Evolutionary conservation across 345 rosid genomes (phyloP).

Genomic region (Acer negundo): DNA sequence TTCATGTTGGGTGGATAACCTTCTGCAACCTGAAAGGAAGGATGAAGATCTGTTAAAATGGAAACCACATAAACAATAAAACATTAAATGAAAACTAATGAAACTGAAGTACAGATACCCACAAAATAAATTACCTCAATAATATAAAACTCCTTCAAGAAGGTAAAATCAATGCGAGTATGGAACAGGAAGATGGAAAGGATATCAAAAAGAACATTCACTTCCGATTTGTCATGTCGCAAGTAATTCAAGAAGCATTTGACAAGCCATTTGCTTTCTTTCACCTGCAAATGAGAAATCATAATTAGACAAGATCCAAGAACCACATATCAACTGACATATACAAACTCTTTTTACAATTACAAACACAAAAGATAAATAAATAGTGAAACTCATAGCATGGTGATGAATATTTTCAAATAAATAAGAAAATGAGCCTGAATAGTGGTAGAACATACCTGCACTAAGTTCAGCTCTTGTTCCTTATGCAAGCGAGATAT

Average conservation of each 20-base stretch:
- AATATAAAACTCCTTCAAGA: constrained; percentile 95
- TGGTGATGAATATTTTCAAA: background rate
- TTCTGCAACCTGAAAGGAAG: constrained; percentile 77
- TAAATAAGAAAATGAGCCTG: background rate
- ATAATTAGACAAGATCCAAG: constrained; percentile 11
- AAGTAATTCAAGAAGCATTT: constrained; percentile 93
- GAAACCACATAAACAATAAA: constrained; percentile 6
- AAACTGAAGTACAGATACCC: background rate
- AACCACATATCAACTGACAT: background rate
- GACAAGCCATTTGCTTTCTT: constrained; percentile 99
- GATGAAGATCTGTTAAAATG: constrained; percentile 11
- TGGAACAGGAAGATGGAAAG: constrained; percentile 89
- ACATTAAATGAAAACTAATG: background rate
- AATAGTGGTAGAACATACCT: constrained; percentile 46
- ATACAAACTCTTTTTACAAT: background rate
- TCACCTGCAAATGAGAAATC: constrained; percentile 65
- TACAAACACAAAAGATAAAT: background rate
- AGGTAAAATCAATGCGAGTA: constrained; percentile 94
- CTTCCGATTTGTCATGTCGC: constrained; percentile 79
- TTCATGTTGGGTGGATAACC: constrained; percentile 86
- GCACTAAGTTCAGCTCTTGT: constrained; percentile 92
- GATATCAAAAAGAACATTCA: constrained; percentile 89
- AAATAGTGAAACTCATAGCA: background rate
- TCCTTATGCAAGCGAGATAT: constrained; percentile 87
- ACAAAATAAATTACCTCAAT: constrained; percentile 66